A percentile compares a stretch with the other conserved stretches of the same genome.
Evolutionary conservation across 257 asterid genomes (phyloP).

Genomic region (Euphrasia confusa): DNA sequence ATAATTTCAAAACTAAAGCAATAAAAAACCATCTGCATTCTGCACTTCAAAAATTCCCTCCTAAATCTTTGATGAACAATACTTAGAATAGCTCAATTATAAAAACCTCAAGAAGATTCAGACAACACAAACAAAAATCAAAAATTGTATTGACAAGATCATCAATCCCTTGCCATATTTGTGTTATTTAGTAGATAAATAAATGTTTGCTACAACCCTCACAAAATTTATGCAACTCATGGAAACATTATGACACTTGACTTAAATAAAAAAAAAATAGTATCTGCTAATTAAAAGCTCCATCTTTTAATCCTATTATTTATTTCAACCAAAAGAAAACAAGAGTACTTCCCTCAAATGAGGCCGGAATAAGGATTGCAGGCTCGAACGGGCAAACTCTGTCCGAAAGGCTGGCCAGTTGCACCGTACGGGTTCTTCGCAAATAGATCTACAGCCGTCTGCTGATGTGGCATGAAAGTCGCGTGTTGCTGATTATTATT

Average conservation of each 20-base stretch:
- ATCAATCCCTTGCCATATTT: background rate
- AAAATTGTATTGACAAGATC: background rate
- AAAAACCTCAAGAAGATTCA: no score
- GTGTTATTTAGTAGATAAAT: background rate
- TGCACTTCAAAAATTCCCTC: no score
- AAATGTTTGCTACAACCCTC: background rate
- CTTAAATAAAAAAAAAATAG: background rate
- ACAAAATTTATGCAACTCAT: background rate
- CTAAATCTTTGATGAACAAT: no score
- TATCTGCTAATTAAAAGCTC: background rate
- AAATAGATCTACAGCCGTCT: slow-evolving; percentile 36
- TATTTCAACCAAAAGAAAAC: background rate
- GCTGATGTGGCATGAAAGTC: slow-evolving; percentile 42
- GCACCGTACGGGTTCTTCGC: slow-evolving; percentile 34
- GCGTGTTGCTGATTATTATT: slow-evolving; percentile 54
- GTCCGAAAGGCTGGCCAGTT: slow-evolving; percentile 32
- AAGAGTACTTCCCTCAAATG: slow-evolving; percentile 23
- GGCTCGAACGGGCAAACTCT: slow-evolving; percentile 49
- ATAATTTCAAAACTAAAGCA: no score
- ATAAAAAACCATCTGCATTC: no score
- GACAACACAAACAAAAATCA: no score
- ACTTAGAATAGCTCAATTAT: no score
- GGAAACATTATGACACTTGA: background rate
- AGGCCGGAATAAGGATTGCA: slow-evolving; percentile 50
- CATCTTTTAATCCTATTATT: background rate